Evolutionary conservation across 805 yeast species (phyloP).

Genomic region (Ogataea polymorpha): DNA sequence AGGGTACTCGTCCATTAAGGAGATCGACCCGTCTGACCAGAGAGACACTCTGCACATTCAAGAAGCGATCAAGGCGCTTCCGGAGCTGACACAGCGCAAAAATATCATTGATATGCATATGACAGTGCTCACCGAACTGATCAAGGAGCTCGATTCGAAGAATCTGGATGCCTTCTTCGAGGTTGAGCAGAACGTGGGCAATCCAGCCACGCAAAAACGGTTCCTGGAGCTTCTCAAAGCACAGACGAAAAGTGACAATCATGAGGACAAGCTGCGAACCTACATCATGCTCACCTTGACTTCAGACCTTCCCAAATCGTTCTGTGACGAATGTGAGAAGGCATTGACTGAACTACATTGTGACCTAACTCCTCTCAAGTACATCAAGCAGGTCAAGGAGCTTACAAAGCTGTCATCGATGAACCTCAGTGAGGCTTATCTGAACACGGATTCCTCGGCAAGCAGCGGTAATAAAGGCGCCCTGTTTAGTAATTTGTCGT

Average conservation of each 20-base stretch:
- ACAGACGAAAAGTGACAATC: slow-evolving; percentile 52
- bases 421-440: slow-evolving; percentile 35
- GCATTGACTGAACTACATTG: slow-evolving; percentile 54
- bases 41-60: slow-evolving; percentile 66
- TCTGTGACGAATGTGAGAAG: slow-evolving; percentile 57
- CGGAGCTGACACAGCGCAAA: slow-evolving; percentile 87
- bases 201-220: slow-evolving; percentile 53
- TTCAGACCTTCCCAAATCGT: slow-evolving; percentile 46
- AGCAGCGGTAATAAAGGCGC: slow-evolving; percentile 39
- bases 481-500: slow-evolving; percentile 68
- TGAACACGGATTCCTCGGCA: slow-evolving; percentile 29
- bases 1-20: slow-evolving; percentile 68
- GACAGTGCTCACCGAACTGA: slow-evolving; percentile 84
- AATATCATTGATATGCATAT: slow-evolving; percentile 91
- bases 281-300: slow-evolving; percentile 73
- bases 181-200: slow-evolving; percentile 78
- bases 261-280: slow-evolving; percentile 79
- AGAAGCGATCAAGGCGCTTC: slow-evolving; percentile 87
- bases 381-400: slow-evolving; percentile 80
- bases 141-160: slow-evolving; percentile 81
- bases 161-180: slow-evolving; percentile 89
- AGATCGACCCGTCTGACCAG: slow-evolving; percentile 59
- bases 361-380: slow-evolving; percentile 63
- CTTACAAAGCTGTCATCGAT: slow-evolving; percentile 49
- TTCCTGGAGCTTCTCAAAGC: slow-evolving; percentile 58